phyloP scores from a whole-genome alignment of 1,284 basidiomycete genomes.

The Neotropicomus parvogracilis region DNA sequence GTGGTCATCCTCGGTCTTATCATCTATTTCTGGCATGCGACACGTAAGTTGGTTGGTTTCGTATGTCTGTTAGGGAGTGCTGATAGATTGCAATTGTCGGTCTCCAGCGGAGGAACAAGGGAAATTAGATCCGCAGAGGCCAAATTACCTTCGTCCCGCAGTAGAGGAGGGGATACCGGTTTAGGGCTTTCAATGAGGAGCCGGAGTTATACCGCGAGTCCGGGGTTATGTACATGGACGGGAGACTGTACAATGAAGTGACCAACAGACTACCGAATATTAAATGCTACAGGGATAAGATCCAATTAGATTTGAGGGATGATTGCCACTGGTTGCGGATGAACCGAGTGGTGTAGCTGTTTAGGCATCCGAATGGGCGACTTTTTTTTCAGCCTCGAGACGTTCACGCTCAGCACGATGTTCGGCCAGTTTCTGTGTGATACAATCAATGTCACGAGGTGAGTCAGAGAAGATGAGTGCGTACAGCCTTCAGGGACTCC shows the following conservation, averaged over 20 bases:
- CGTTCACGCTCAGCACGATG: slow-evolving; percentile 52
- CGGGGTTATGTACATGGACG: background rate
- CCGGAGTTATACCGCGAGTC: background rate
- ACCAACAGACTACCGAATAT: background rate
- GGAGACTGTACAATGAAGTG: background rate
- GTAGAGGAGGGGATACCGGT: slow-evolving; percentile 18
- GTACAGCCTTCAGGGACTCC: slow-evolving; percentile 56
- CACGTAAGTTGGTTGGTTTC: slow-evolving; percentile 50
- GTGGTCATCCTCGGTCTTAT: slow-evolving; percentile 70
- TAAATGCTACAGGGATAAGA: slow-evolving; percentile 26
- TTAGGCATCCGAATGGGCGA: slow-evolving; percentile 25
- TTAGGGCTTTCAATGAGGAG: slow-evolving; percentile 8
- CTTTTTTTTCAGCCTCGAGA: slow-evolving; percentile 41
- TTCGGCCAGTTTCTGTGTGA: slow-evolving; percentile 56
- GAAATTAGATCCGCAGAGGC: slow-evolving; percentile 55
- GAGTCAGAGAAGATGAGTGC: slow-evolving; percentile 23
- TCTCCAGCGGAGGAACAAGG: slow-evolving; percentile 73
- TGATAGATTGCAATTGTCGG: slow-evolving; percentile 7
- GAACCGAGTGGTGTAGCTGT: slow-evolving; percentile 14
- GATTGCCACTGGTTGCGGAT: slow-evolving; percentile 27
- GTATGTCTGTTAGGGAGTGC: slow-evolving; percentile 2
- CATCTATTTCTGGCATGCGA: slow-evolving; percentile 78
- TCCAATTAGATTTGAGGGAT: slow-evolving; percentile 28
- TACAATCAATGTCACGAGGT: background rate
- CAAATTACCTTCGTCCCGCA: slow-evolving; percentile 51